Evolutionary conservation across 2,329 filamentous ascomycete genomes (phyloP).

Genomic region (Claviceps sp.): DNA sequence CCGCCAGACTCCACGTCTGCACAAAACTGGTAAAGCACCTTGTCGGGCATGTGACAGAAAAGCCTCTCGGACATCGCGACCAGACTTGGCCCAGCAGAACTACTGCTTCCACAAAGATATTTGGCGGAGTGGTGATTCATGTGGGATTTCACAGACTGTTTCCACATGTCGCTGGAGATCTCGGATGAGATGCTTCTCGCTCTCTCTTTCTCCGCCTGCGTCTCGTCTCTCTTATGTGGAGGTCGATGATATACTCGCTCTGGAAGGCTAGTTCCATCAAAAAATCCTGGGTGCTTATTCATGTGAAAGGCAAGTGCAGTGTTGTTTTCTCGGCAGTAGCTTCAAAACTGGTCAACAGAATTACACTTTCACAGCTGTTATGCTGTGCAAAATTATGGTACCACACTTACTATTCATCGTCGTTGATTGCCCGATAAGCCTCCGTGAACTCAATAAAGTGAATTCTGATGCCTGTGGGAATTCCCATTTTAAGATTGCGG

Average conservation of each 20-base stretch:
- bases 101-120: not conserved
- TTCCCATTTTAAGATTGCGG: not conserved
- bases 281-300: not conserved
- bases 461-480: slow-evolving; percentile 2
- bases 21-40: slow-evolving; percentile 1
- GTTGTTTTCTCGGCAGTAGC: slow-evolving; percentile 1
- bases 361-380: not conserved
- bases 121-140: not conserved
- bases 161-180: not conserved
- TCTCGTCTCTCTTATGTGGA: not conserved
- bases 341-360: not conserved
- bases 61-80: not conserved
- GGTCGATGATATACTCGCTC: not conserved
- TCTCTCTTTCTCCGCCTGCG: not conserved
- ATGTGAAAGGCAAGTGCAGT: not conserved
- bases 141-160: not conserved
- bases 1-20: not conserved
- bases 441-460: slow-evolving; percentile 1
- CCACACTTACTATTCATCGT: not conserved
- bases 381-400: not conserved
- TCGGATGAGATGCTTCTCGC: not conserved
- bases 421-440: not conserved
- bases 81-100: slow-evolving; percentile 2
- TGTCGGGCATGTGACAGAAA: slow-evolving; percentile 5
- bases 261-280: not conserved